These are phyloP conservation scores for Blastobotrys persicus DNA, from an alignment of 1,139 yeast genomes.

Conservation along the genomic window DNA sequence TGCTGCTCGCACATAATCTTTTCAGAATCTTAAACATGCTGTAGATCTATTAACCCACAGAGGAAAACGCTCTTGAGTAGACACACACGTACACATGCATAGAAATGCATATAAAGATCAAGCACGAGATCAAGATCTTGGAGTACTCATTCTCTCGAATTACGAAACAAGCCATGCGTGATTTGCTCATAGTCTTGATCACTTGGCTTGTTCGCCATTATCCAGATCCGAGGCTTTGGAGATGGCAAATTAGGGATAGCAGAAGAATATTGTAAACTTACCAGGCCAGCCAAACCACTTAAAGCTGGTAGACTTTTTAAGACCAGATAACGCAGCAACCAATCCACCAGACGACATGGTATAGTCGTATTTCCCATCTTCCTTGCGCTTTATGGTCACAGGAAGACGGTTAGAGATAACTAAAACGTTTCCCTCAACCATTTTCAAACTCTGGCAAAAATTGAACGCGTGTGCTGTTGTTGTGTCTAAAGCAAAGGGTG, in stretches of 20 bases:
- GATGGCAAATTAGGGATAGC: neutral
- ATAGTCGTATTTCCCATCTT: constrained; percentile 63
- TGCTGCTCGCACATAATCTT: no score
- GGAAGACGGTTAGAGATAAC: constrained; percentile 96
- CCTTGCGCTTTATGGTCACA: constrained; percentile 75
- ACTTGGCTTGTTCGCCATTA: no score
- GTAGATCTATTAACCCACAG: no score
- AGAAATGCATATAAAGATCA: no score
- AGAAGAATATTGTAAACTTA: constrained; percentile 6
- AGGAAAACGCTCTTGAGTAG: no score
- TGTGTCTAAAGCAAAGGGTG: neutral
- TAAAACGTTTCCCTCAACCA: constrained; percentile 57
- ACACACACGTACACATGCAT: no score
- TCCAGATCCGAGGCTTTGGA: no score
- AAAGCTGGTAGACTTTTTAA: constrained; percentile 79
- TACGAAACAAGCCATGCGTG: no score
- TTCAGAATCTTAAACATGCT: no score
- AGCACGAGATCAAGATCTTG: no score
- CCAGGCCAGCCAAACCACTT: constrained; percentile 99
- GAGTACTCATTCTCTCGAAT: no score
- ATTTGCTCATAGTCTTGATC: no score
- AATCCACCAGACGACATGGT: constrained; percentile 96
- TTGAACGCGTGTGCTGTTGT: neutral
- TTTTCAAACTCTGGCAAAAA: constrained; percentile 1
- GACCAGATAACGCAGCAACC: constrained; percentile 91